Evolutionary conservation across 345 rosid species (phyloP), one percentile per base, ranked within the genome.

Genomic region (Adansonia digitata): DNA sequence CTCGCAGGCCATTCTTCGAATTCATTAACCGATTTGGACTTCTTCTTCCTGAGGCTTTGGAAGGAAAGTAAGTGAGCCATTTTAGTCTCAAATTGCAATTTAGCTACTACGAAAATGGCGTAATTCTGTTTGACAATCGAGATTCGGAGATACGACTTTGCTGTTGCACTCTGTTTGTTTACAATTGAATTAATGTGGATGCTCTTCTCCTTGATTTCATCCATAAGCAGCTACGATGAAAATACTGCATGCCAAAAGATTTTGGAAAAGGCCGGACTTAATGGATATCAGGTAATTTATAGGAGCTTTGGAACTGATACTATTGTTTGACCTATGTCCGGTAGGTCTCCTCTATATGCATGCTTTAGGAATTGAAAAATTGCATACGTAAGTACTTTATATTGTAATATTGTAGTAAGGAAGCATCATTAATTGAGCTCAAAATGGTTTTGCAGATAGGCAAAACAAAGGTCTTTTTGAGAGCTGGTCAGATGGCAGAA

Each of bases 401-500:
- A 27, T 51, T 37, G 34, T 13, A 66, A 66, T 22, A 40, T 24
- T 42, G 70, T 24, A 42, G 31, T 13, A 29, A 60, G 5, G n/a
- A 40, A 63, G 48, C 13, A 52, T 35, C 31, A 52, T 65, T 31
- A 43, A 46, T 77, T 56, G 75, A 55, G 39, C 71, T 68, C 69
- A 45, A 77, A 68, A 55, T 65, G 78, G 77, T 46, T 55, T 69
- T 86, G 82, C 90, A 92, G 97, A 84, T 95, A 80, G 99, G 99
- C 69, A 90, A 90, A 84, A 95, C 98, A 51, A 95, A 95, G 88
- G 86, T 95, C 46, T 95, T 95, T 82, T 81, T 95, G 75, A 87
- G 99, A 82, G 98, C 97, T 13, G 99, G 99, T 77, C 99, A 95
- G 86, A 95, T 95, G 99, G 99, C 99, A 76, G 99, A 95, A 82